A percentile compares a stretch with the other conserved stretches of the same genome.
These are phyloP conservation scores for Colletotrichum camelliae DNA, from an alignment of 2,329 filamentous ascomycete species.

Conservation along the genomic window DNA sequence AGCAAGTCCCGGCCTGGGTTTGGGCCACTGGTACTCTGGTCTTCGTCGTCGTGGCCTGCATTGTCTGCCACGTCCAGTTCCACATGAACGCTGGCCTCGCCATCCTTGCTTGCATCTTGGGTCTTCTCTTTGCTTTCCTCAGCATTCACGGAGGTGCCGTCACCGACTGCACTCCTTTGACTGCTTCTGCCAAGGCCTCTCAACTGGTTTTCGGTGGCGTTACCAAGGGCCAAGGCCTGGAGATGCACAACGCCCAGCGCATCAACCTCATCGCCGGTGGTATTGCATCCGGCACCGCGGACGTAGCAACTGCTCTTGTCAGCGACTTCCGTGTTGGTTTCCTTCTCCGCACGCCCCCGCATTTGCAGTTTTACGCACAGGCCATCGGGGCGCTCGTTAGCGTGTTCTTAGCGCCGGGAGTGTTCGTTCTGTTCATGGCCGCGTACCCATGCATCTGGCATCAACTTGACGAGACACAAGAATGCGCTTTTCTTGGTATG, in stretches of 20 bases:
- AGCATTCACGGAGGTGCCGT: conserved; percentile 56
- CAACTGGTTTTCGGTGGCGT: conserved; percentile 72
- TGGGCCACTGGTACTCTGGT: conserved; percentile 51
- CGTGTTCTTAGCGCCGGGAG: conserved; percentile 70
- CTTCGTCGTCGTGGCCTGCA: conserved; percentile 54
- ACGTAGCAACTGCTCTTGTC: conserved; percentile 58
- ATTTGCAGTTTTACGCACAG: conserved; percentile 71
- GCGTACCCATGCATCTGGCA: conserved; percentile 73
- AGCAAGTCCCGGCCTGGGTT: conserved; percentile 59
- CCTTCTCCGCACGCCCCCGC: conserved; percentile 67
- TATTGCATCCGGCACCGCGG: conserved; percentile 60
- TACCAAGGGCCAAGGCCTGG: conserved; percentile 59
- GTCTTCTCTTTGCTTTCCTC: conserved; percentile 64
- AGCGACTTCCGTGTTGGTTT: conserved; percentile 73
- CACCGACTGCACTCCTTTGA: conserved; percentile 65
- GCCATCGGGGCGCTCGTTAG: conserved; percentile 65
- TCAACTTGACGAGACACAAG: conserved; percentile 36
- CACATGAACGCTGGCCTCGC: conserved; percentile 62
- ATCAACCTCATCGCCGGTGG: conserved; percentile 70
- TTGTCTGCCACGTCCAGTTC: conserved; percentile 57
- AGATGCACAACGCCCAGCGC: conserved; percentile 55
- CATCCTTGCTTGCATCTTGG: conserved; percentile 59
- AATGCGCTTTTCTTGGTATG: conserved; percentile 56
- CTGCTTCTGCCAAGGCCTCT: conserved; percentile 70
- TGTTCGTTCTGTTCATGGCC: conserved; percentile 71